Evolutionary conservation across 164 flowering plant species (phyloP), one percentile per base, ranked within the genome.

Genomic region (Vitis amurensis): DNA sequence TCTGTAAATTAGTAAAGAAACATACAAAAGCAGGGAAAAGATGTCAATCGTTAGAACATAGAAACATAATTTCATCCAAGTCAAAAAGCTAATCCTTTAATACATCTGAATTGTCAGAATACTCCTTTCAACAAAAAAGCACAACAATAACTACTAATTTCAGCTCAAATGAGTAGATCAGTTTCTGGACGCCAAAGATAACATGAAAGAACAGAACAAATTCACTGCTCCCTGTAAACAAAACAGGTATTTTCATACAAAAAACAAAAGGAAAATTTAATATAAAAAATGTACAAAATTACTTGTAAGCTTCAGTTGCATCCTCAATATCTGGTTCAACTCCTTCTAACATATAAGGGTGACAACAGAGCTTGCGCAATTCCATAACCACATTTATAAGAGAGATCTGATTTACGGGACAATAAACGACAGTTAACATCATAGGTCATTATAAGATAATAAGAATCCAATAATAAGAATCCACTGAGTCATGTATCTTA

Each of bases 301-400:
- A 91, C 99, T 85, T 87, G 85, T 50, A 81, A 63, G 93, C 76
- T 80, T 96, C 99, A 70, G 80, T 75, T 8, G 82, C 12, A 80
- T 93, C 88, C 51, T 78, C 77, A 52, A 88, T 80, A 29, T 88
- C 89, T 29, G 92, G 97, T 69, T 93, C 99, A 75, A 91, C 94
- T 60, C 98, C 99, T 74, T 93, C 98, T 69, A 93, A 75, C 97
- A 96, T 86, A 71, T 87, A 96, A 8, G 97, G 88, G 75, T 93
- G 98, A 78, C 98, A 93, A 72, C 98, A 96, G 14, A 96, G 89
- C 81, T 96, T 96, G 37, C 99, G 93, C 77, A 96, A 76, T 78
- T 96, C 97, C 99, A 96, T 96, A 56, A 92, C 98, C 77, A 96
- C 98, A 76, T 96, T 96, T 19, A 84, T 93, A 49, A 96, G 97